Conservation (phyloP, 306 rosid species). For the Dryas octopetala region DNA sequence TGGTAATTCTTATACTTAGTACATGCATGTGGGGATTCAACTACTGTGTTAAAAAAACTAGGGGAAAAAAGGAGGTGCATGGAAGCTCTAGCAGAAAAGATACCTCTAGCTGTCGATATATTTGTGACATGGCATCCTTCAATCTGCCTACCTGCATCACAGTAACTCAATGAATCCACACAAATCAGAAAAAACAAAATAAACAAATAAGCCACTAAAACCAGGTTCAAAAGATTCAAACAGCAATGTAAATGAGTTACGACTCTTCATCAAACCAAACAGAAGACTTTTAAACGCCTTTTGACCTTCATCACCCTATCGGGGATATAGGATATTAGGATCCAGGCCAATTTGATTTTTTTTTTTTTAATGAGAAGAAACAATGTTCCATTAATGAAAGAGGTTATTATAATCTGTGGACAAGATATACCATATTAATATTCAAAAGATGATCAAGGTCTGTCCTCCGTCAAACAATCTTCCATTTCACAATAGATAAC, state of each 20-base stretch:
- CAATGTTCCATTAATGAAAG: no score
- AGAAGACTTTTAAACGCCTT: not conserved
- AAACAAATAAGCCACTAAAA: not conserved
- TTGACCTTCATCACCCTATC: not conserved
- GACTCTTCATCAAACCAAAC: not conserved
- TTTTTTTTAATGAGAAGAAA: no score
- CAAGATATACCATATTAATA: not conserved
- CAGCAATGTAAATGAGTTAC: not conserved
- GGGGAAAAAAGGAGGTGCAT: not conserved
- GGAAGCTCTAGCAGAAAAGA: constrained; percentile 1
- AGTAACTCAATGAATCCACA: constrained; percentile 30
- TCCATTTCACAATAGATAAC: not conserved
- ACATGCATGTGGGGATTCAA: constrained; percentile 3
- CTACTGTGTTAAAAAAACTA: not conserved
- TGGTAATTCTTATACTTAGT: not conserved
- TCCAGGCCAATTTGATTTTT: not conserved
- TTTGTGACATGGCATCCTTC: constrained; percentile 90
- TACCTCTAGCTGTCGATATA: constrained; percentile 93
- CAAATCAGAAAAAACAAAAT: constrained; percentile 3
- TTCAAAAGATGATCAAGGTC: not conserved
- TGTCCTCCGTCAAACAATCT: not conserved
- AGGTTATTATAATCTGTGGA: no score
- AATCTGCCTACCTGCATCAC: constrained; percentile 68
- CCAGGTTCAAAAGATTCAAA: not conserved
- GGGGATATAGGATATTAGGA: not conserved